These are phyloP conservation scores for Scenedesmus sp. DNA, from an alignment of 163 green algal genomes.

Conservation along the genomic window DNA sequence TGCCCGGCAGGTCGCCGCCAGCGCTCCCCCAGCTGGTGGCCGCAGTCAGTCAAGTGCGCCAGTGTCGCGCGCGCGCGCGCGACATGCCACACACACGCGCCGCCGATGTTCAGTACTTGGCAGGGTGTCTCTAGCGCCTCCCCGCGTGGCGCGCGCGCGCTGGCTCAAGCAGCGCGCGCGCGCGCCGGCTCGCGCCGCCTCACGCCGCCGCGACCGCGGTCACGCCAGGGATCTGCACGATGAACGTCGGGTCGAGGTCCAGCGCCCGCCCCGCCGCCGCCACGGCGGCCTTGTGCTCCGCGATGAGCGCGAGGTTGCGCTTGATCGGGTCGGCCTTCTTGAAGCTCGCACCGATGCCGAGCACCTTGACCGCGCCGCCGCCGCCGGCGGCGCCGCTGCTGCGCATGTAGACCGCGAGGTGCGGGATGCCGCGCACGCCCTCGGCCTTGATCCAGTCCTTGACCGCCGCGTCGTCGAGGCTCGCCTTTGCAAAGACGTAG, in stretches of 20 bases:
- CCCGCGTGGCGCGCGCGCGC: no score
- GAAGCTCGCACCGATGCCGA: slow-evolving; percentile 37
- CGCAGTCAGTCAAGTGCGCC: no score
- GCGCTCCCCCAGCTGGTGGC: no score
- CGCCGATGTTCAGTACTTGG: no score
- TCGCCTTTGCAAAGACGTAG: slow-evolving; percentile 45
- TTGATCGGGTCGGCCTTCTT: slow-evolving; percentile 37
- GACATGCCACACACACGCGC: no score
- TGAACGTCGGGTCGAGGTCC: slow-evolving; percentile 16
- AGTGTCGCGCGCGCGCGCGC: no score
- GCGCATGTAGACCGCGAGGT: slow-evolving; percentile 1
- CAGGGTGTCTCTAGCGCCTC: no score
- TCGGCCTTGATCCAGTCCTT: slow-evolving; percentile 39
- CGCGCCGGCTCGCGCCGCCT: no score
- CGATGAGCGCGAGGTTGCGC: slow-evolving; percentile 18
- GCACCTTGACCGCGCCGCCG: slow-evolving; percentile 6
- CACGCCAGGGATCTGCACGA: slow-evolving; percentile 13
- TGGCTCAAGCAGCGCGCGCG: no score
- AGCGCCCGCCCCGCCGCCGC: background rate
- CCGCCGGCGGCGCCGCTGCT: background rate
- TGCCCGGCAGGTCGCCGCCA: no score
- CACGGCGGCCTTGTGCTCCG: slow-evolving; percentile 11
- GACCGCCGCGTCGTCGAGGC: slow-evolving; percentile 15
- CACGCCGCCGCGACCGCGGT: no score
- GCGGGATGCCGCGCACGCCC: slow-evolving; percentile 40